phyloP scores from a whole-genome alignment of 140 eudicot genomes.

The Senecio squalidus region DNA sequence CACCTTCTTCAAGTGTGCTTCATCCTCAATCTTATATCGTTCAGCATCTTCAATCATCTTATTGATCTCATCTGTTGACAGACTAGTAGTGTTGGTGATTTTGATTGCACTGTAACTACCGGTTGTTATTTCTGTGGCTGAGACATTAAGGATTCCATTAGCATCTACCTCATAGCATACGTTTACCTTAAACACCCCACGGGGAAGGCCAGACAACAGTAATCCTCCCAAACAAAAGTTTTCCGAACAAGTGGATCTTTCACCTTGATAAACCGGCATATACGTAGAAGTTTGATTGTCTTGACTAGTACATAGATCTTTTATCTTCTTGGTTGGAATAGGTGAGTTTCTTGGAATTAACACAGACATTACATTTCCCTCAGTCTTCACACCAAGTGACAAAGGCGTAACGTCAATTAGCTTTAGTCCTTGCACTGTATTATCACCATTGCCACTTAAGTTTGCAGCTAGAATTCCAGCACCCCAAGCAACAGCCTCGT shows the following conservation, averaged over 20 bases:
- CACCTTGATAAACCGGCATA: constrained; percentile 26
- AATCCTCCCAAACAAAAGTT: constrained; percentile 1
- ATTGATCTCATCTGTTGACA: constrained; percentile 14
- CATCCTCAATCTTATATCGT: constrained; percentile 19
- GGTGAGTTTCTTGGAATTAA: constrained; percentile 19
- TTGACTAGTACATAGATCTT: neutral
- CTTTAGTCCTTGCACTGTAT: no score
- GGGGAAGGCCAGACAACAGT: constrained; percentile 6
- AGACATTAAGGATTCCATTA: constrained; percentile 25
- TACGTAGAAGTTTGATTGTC: neutral
- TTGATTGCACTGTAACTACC: constrained; percentile 2
- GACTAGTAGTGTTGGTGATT: neutral
- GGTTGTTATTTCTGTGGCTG: constrained; percentile 21
- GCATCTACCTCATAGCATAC: constrained; percentile 24
- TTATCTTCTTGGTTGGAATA: constrained; percentile 16
- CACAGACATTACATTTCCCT: no score
- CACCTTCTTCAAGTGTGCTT: constrained; percentile 18
- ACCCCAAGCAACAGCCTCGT: constrained; percentile 27
- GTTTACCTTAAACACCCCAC: neutral
- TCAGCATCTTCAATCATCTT: constrained; percentile 28
- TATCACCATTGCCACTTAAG: constrained; percentile 8
- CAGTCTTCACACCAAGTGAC: no score
- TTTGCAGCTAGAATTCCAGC: constrained; percentile 20
- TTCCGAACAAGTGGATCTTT: neutral
- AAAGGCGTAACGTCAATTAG: no score